A percentile compares a stretch with the other conserved stretches of the same genome.
Conservation (phyloP, 305 asterid species). For the Nicotiana rustica region DNA sequence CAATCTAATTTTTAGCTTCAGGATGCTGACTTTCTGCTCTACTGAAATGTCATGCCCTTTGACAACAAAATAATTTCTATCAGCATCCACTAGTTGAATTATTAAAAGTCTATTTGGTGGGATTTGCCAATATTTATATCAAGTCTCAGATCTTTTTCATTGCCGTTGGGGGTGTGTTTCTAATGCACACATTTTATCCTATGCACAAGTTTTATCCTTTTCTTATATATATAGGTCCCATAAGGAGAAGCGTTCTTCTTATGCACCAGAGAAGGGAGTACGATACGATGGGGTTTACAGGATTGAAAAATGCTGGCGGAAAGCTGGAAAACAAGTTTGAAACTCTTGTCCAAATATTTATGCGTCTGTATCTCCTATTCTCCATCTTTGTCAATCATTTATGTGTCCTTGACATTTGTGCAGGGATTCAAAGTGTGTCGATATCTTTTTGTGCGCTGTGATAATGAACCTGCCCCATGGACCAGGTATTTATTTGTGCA, state of each 20-base stretch:
- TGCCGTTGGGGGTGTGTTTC: not conserved
- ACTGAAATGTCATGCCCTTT: not conserved
- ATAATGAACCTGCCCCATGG: conserved; percentile 98
- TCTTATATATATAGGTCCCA: conserved; percentile 59
- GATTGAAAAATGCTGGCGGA: conserved; percentile 91
- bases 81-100: conserved; percentile 10
- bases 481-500: conserved; percentile 58
- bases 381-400: conserved; percentile 34
- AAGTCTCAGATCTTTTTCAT: conserved; percentile 1
- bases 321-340: conserved; percentile 70
- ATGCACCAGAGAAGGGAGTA: conserved; percentile 82
- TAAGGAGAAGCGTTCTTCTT: conserved; percentile 80
- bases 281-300: conserved; percentile 94
- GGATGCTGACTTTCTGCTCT: conserved; percentile 29
- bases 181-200: not conserved
- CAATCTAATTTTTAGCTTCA: not conserved
- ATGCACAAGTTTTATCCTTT: not conserved
- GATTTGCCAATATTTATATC: not conserved
- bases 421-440: conserved; percentile 87
- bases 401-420: conserved; percentile 30
- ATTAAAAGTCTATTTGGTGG: not conserved
- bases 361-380: conserved; percentile 26
- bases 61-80: not conserved
- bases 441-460: conserved; percentile 92
- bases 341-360: conserved; percentile 6